These are phyloP conservation scores for Alternaria longipes DNA, from an alignment of 2,329 filamentous ascomycete genomes.

Conservation along the genomic window DNA sequence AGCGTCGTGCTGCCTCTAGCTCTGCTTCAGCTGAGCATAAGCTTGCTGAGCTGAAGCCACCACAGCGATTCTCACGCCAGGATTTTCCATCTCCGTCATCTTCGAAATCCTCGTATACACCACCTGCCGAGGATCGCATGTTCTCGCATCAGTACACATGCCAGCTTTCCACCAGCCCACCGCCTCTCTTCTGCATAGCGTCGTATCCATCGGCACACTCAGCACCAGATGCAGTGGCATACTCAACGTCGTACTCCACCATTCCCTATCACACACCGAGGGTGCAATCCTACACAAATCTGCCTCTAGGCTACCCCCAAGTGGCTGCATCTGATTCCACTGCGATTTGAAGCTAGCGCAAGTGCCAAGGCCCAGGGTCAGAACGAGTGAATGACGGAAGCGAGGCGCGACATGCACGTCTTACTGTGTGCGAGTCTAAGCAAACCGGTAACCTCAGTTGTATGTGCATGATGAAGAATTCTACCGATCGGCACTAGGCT, in stretches of 20 bases:
- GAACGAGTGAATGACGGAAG: too few relatives aligned
- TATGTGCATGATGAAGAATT: too few relatives aligned
- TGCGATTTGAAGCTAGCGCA: too few relatives aligned
- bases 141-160: slow-evolving; percentile 73
- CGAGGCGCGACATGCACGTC: too few relatives aligned
- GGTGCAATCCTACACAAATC: too few relatives aligned
- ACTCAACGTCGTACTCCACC: slow-evolving; percentile 64
- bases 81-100: slow-evolving; percentile 49
- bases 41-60: slow-evolving; percentile 62
- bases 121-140: slow-evolving; percentile 73
- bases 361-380: too few relatives aligned
- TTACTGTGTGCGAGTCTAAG: too few relatives aligned
- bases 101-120: slow-evolving; percentile 51
- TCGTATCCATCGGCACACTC: slow-evolving; percentile 73
- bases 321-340: too few relatives aligned
- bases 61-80: slow-evolving; percentile 47
- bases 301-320: too few relatives aligned
- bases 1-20: slow-evolving; percentile 75
- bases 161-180: slow-evolving; percentile 75
- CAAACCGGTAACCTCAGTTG: too few relatives aligned
- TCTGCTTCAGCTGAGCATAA: slow-evolving; percentile 67
- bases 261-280: slow-evolving; percentile 52
- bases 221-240: slow-evolving; percentile 70
- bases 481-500: too few relatives aligned
- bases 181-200: slow-evolving; percentile 66